Conservation (phyloP, 164 flowering plant species). For the Macadamia tetraphylla region DNA sequence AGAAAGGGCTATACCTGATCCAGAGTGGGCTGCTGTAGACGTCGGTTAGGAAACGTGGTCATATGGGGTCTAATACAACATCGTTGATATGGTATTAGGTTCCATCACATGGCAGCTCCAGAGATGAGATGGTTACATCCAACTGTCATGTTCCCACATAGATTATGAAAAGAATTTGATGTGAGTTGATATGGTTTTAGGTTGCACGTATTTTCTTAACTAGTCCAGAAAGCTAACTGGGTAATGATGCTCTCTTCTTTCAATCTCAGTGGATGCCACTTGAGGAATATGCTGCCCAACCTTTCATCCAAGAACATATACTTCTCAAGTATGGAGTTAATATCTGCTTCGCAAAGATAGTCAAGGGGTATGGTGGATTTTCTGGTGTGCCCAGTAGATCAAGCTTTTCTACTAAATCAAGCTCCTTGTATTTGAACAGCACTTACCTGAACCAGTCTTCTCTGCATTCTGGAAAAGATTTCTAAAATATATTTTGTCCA, state of each 20-base stretch:
- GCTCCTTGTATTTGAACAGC: slow-evolving; percentile 35
- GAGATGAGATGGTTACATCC: too few species aligned
- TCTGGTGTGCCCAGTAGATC: slow-evolving; percentile 25
- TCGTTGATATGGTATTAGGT: too few species aligned
- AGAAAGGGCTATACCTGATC: too few species aligned
- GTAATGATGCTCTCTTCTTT: not conserved
- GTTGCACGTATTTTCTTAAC: too few species aligned
- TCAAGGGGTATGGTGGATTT: slow-evolving; percentile 41
- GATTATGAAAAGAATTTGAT: too few species aligned
- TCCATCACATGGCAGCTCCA: too few species aligned
- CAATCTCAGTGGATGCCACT: slow-evolving; percentile 72
- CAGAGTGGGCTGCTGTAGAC: too few species aligned
- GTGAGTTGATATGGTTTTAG: not conserved
- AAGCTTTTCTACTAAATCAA: slow-evolving; percentile 14
- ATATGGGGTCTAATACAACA: too few species aligned
- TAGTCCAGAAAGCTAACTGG: not conserved
- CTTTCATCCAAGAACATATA: slow-evolving; percentile 30
- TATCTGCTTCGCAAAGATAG: slow-evolving; percentile 40
- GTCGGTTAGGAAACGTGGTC: too few species aligned
- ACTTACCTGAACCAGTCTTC: slow-evolving; percentile 11
- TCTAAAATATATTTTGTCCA: too few species aligned
- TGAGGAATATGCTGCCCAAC: slow-evolving; percentile 56
- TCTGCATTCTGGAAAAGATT: not conserved
- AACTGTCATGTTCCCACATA: too few species aligned
- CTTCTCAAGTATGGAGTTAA: slow-evolving; percentile 30